phyloP scores from a whole-genome alignment of 179 eudicot genomes.

The Gypsophila paniculata region DNA sequence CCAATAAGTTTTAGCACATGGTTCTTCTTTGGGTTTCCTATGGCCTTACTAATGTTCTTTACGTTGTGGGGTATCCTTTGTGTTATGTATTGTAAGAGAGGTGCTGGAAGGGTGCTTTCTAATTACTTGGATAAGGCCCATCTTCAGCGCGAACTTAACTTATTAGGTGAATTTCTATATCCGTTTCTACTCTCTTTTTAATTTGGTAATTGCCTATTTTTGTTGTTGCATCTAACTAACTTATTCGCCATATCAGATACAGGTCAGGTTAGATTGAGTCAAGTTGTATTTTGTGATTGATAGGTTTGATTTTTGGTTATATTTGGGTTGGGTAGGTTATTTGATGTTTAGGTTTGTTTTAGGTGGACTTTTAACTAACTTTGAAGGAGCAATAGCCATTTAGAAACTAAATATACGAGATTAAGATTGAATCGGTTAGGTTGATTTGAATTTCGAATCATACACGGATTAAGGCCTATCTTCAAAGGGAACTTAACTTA shows the following conservation, averaged over 20 bases:
- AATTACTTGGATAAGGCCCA: conserved; percentile 63
- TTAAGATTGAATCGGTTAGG: too few species aligned
- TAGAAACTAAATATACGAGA: too few species aligned
- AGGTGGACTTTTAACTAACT: too few species aligned
- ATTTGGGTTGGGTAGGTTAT: too few species aligned
- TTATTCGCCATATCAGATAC: too few species aligned
- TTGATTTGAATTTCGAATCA: too few species aligned
- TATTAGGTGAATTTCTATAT: conserved; percentile 44
- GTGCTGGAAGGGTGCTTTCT: conserved; percentile 38
- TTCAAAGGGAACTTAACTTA: conserved; percentile 59
- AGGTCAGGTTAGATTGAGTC: too few species aligned
- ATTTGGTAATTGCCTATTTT: neutral
- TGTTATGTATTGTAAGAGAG: conserved; percentile 43
- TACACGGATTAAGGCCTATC: conserved; percentile 55
- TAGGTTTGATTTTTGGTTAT: too few species aligned
- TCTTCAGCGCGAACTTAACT: conserved; percentile 59
- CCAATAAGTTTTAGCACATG: conserved; percentile 76
- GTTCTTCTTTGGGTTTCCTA: conserved; percentile 70
- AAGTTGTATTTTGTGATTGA: too few species aligned
- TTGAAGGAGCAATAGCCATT: too few species aligned
- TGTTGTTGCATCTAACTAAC: too few species aligned
- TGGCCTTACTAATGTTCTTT: conserved; percentile 68
- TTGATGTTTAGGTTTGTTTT: too few species aligned
- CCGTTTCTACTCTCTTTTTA: neutral
- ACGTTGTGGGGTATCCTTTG: conserved; percentile 78